Evolutionary conservation across 371 early-diverging fungal species (phyloP).

Genomic region (Mortierella sp.): DNA sequence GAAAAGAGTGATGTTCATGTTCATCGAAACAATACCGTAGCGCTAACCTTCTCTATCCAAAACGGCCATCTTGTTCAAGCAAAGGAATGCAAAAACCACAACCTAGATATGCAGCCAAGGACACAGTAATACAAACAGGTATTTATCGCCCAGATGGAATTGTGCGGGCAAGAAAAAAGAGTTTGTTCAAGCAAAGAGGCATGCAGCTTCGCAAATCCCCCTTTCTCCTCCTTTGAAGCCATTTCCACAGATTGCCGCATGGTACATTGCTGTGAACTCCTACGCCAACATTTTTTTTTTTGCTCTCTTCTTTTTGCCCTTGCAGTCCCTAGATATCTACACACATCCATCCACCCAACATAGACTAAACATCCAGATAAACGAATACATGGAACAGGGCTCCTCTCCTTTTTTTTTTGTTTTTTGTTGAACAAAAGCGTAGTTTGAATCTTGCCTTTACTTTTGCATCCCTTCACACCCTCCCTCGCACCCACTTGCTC

Average conservation of each 20-base stretch:
- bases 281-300: background rate
- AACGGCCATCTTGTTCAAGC: background rate
- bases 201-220: background rate
- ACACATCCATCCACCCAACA: background rate
- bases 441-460: conserved; percentile 9
- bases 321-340: background rate
- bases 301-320: background rate
- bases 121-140: too few relatives aligned
- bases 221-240: background rate
- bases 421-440: background rate
- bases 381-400: background rate
- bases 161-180: too few relatives aligned
- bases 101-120: too few relatives aligned
- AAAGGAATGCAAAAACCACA: too few relatives aligned
- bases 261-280: background rate
- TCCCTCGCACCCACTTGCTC: background rate
- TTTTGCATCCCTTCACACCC: background rate
- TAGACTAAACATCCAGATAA: background rate
- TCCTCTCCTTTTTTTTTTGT: background rate
- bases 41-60: background rate
- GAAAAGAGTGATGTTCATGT: too few relatives aligned
- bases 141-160: too few relatives aligned
- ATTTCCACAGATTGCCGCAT: too few relatives aligned
- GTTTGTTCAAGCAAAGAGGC: background rate
- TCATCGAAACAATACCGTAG: background rate